These are phyloP conservation scores for Myxozyma sirexii DNA, from an alignment of 805 yeast genomes.

Conservation along the genomic window DNA sequence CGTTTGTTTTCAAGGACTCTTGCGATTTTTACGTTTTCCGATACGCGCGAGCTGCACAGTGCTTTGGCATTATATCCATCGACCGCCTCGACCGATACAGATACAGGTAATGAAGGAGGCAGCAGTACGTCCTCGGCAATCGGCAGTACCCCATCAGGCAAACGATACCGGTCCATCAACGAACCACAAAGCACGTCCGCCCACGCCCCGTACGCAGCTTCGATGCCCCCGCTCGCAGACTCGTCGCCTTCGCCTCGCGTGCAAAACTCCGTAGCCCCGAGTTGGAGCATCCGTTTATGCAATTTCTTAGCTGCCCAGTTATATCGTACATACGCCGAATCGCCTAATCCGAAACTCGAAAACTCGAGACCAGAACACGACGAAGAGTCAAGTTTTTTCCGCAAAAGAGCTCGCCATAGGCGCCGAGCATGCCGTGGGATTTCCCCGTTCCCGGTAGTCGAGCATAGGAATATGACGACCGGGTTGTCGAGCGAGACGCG, in stretches of 20 bases:
- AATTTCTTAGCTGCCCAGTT: conserved; percentile 86
- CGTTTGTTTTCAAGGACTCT: conserved; percentile 55
- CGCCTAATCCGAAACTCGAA: conserved; percentile 89
- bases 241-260: conserved; percentile 90
- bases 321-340: conserved; percentile 84
- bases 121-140: conserved; percentile 46
- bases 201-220: conserved; percentile 78
- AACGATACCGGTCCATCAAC: conserved; percentile 37
- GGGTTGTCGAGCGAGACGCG: conserved; percentile 43
- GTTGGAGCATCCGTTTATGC: conserved; percentile 73
- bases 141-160: conserved; percentile 33
- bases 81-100: conserved; percentile 36
- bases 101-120: conserved; percentile 45
- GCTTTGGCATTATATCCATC: background rate
- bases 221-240: conserved; percentile 67
- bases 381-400: conserved; percentile 62
- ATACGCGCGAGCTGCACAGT: conserved; percentile 1
- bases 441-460: conserved; percentile 96
- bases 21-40: conserved; percentile 45
- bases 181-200: conserved; percentile 32
- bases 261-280: conserved; percentile 76
- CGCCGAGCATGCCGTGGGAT: conserved; percentile 74
- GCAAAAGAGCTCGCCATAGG: conserved; percentile 75
- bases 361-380: conserved; percentile 63
- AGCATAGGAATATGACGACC: conserved; percentile 62